These are phyloP conservation scores for Globisporangium cylindrosporum DNA, from an alignment of 352 stramenopile species.

Conservation along the genomic window DNA sequence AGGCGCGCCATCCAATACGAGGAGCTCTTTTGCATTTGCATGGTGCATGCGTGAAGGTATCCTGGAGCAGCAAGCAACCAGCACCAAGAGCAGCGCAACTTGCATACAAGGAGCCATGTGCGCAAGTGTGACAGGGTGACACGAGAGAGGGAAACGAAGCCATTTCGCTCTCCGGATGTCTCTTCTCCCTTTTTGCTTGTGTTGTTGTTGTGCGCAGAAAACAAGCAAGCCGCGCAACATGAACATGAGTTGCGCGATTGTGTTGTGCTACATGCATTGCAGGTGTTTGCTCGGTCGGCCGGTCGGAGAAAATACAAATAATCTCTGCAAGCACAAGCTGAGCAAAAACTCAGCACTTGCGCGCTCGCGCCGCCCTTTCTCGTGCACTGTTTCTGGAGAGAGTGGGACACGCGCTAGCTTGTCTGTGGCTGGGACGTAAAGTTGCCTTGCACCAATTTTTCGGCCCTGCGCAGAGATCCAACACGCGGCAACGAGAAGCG, in stretches of 20 bases:
- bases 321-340: neutral
- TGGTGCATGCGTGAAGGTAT: neutral
- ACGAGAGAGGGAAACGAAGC: neutral
- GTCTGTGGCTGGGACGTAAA: slow-evolving; percentile 10
- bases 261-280: neutral
- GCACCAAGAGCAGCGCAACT: neutral
- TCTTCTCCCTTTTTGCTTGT: neutral
- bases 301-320: neutral
- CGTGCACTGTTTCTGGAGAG: neutral
- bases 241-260: neutral
- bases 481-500: neutral
- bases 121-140: neutral
- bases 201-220: neutral
- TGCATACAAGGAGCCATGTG: neutral
- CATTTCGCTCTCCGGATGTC: neutral
- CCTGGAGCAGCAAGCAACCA: neutral
- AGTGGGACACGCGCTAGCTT: neutral
- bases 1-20: neutral
- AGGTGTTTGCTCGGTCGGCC: neutral
- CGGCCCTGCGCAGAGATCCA: slow-evolving; percentile 3
- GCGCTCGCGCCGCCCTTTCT: neutral
- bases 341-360: neutral
- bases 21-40: neutral
- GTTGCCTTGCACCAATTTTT: slow-evolving; percentile 8
- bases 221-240: neutral